Percentiles rank a stretch among this genome's conserved stretches.
Conservation (phyloP, 2,329 filamentous ascomycete genomes). For the Calonectria montana region DNA sequence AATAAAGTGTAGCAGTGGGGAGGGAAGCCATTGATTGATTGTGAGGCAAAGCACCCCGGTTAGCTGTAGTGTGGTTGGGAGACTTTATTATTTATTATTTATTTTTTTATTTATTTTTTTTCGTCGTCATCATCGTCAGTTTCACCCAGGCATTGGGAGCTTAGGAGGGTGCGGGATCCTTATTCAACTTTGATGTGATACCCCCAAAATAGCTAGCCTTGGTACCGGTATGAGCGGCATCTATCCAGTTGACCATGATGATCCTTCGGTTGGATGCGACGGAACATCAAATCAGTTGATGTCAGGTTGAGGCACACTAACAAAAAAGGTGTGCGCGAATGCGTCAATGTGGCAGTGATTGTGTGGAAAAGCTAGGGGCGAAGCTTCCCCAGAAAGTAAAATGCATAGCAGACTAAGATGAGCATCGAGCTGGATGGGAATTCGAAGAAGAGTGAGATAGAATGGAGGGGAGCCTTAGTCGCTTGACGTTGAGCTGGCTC, state of each 20-base stretch:
- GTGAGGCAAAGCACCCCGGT: not conserved
- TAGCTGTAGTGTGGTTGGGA: not conserved
- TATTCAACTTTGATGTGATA: not conserved
- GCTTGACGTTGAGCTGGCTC: not conserved
- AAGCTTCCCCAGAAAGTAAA: constrained; percentile 18
- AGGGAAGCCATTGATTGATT: not conserved
- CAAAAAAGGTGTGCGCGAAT: constrained; percentile 3
- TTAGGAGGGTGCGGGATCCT: not conserved
- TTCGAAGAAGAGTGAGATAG: not conserved
- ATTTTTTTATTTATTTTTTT: too few species aligned
- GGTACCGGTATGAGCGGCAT: constrained; percentile 13
- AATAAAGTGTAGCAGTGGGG: not conserved
- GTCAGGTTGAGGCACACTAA: constrained; percentile 34
- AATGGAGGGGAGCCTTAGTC: not conserved
- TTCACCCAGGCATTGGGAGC: not conserved
- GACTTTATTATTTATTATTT: too few species aligned
- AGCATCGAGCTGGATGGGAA: not conserved
- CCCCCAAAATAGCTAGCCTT: constrained; percentile 11
- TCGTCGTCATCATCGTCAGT: not conserved
- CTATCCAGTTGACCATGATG: constrained; percentile 18
- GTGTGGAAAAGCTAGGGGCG: constrained; percentile 3
- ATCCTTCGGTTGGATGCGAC: constrained; percentile 28
- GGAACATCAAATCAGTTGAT: constrained; percentile 39
- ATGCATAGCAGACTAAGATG: constrained; percentile 10
- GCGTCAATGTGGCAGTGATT: constrained; percentile 26